Conservation (phyloP, 2,329 filamentous ascomycete species). For the Trichoderma koningiopsis region DNA sequence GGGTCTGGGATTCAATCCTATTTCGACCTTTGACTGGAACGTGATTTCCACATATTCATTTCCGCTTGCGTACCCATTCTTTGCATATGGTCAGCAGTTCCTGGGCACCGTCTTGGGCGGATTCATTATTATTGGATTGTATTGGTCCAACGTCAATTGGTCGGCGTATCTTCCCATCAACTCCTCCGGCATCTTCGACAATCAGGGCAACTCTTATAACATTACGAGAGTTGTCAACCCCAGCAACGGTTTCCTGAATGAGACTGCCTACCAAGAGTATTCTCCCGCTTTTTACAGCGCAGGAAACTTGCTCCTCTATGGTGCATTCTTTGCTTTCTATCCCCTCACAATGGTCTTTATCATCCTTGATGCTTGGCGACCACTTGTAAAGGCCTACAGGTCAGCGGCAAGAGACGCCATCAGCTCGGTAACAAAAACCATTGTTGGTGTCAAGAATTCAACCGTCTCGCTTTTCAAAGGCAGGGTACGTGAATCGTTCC, state of each 20-base stretch:
- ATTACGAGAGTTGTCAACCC: slow-evolving; percentile 48
- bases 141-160: slow-evolving; percentile 40
- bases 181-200: slow-evolving; percentile 48
- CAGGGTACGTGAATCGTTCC: slow-evolving; percentile 36
- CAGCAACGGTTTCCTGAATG: slow-evolving; percentile 36
- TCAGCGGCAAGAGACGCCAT: slow-evolving; percentile 31
- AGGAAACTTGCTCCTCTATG: slow-evolving; percentile 37
- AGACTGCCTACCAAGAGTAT: slow-evolving; percentile 41
- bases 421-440: slow-evolving; percentile 22
- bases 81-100: slow-evolving; percentile 41
- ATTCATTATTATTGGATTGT: slow-evolving; percentile 38
- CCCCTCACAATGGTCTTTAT: slow-evolving; percentile 42
- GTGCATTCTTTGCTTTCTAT: slow-evolving; percentile 39
- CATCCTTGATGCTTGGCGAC: slow-evolving; percentile 33
- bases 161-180: slow-evolving; percentile 52
- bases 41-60: slow-evolving; percentile 28
- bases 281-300: slow-evolving; percentile 40
- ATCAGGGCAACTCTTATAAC: slow-evolving; percentile 46
- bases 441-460: slow-evolving; percentile 31
- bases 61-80: slow-evolving; percentile 42
- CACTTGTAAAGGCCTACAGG: slow-evolving; percentile 39
- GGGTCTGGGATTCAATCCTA: slow-evolving; percentile 51
- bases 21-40: slow-evolving; percentile 56
- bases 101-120: slow-evolving; percentile 37
- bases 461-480: slow-evolving; percentile 33